A percentile compares a stretch with the other conserved stretches of the same genome.
Evolutionary conservation across 2,329 filamentous ascomycete species (phyloP).

Genomic region (Polytolypa hystricis): DNA sequence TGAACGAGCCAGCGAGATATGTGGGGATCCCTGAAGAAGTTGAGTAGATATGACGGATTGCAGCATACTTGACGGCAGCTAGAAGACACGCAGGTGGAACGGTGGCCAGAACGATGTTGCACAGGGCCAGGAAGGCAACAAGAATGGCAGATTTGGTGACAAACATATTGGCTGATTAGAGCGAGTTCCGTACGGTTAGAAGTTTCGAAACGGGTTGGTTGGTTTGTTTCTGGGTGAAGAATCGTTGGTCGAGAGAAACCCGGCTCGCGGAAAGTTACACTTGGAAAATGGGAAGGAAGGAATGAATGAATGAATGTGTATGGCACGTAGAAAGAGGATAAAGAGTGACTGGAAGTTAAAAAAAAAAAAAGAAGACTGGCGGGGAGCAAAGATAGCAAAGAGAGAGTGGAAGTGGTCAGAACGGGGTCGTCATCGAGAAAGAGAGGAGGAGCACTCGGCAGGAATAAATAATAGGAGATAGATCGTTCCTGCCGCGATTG

Average conservation of each 20-base stretch:
- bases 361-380: conserved; percentile 15
- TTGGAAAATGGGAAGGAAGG: conserved; percentile 6
- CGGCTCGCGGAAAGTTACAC: conserved; percentile 4
- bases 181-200: too few relatives aligned
- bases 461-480: too few relatives aligned
- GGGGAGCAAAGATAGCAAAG: conserved; percentile 11
- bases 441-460: too few relatives aligned
- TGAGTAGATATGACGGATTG: background rate
- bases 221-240: conserved; percentile 8
- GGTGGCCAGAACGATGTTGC: conserved; percentile 32
- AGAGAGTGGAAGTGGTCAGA: too few relatives aligned
- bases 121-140: conserved; percentile 35
- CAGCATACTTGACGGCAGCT: conserved; percentile 38
- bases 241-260: conserved; percentile 12
- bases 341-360: conserved; percentile 9
- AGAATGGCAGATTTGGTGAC: conserved; percentile 33
- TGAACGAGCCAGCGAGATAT: background rate
- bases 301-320: conserved; percentile 4
- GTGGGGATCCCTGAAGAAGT: too few relatives aligned
- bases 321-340: conserved; percentile 6
- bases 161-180: conserved; percentile 31
- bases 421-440: too few relatives aligned
- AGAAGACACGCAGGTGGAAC: conserved; percentile 42
- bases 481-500: background rate
- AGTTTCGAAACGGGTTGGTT: background rate